Base-by-base conservation (phyloP, 1,139 yeast genomes). In the Kurtzmaniella quercitrusa region DNA sequence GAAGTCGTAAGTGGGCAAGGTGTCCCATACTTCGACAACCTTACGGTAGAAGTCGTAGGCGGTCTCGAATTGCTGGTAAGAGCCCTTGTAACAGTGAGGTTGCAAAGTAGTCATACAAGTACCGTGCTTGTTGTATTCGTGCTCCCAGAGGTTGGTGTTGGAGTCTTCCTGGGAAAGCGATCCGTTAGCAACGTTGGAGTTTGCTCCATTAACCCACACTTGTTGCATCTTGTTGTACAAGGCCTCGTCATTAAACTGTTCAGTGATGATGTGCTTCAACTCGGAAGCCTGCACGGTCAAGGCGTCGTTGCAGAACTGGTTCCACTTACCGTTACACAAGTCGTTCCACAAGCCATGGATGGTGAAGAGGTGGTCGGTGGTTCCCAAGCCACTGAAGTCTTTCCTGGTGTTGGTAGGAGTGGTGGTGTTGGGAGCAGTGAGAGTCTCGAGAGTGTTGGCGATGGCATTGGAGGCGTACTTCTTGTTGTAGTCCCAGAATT, bases 311-410 rank as follows among this genome's bases (percentile, higher is more conserved):
- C 75, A 70, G 51, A 55, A 59, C 47, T 56, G 62, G 37, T 60
- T 59, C 53, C 62, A 69, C 11, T 61, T 53, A 8, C 73, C 72
- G 47, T 68, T 61, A 51, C 73, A 68, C 46, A 58, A 54, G 48
- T 70, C 74, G 46, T 61, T 61, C 75, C 74, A 70, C 44, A 69
- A 61, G 0, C 75, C 75, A 48, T 70, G 75, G 44, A 70, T 64
- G 37, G 75, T 70, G 53, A 70, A 69, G 2, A 61, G 53, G 27
- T 55, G 47, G 40, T 45, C 51, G 19, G 53, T 49, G 23, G 43
- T 41, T 17, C 43, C 45, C 36, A 43, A 29, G 4, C 39, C 45
- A 21, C 15, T 21, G n/a, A 33, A 16, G 17, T 36, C 40, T 14
- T 31, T 34, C 16, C 29, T 37, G 14, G 37, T 43, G n/a, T 14